Evolutionary conservation across 306 rosid species (phyloP).

Genomic region (Vicia villosa): DNA sequence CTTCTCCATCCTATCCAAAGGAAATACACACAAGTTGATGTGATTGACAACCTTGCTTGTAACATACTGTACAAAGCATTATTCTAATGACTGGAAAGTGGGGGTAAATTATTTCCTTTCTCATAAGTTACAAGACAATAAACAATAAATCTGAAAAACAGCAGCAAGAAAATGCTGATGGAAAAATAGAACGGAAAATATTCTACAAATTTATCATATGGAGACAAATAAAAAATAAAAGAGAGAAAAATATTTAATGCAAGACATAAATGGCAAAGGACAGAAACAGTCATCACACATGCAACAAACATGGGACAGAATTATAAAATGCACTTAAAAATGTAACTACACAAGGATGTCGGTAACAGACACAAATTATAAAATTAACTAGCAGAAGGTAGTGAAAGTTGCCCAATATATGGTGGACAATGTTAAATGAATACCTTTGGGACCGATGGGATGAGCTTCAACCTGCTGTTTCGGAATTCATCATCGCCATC

Average conservation of each 20-base stretch:
- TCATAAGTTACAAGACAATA: background rate
- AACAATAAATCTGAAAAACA: background rate
- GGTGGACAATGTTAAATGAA: constrained; percentile 34
- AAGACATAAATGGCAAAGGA: background rate
- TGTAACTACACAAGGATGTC: background rate
- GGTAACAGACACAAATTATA: background rate
- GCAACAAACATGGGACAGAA: constrained; percentile 1
- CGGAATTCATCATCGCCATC: constrained; percentile 99
- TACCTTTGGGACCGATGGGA: constrained; percentile 98
- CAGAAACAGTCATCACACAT: background rate
- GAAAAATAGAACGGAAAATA: background rate
- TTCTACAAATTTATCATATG: background rate
- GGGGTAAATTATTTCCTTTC: background rate
- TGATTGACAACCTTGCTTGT: background rate
- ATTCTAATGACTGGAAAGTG: background rate
- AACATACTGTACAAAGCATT: background rate
- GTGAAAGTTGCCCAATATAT: constrained; percentile 19
- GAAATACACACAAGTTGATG: background rate
- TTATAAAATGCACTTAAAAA: background rate
- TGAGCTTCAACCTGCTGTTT: constrained; percentile 93
- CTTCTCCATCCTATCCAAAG: background rate
- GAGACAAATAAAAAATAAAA: background rate
- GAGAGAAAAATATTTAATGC: background rate
- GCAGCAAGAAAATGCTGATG: background rate
- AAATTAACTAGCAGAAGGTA: constrained; percentile 13